A percentile compares a stretch with the other conserved stretches of the same genome.
phyloP scores from a whole-genome alignment of 2,329 filamentous ascomycete species.

The Clarireedia monteithiana region DNA sequence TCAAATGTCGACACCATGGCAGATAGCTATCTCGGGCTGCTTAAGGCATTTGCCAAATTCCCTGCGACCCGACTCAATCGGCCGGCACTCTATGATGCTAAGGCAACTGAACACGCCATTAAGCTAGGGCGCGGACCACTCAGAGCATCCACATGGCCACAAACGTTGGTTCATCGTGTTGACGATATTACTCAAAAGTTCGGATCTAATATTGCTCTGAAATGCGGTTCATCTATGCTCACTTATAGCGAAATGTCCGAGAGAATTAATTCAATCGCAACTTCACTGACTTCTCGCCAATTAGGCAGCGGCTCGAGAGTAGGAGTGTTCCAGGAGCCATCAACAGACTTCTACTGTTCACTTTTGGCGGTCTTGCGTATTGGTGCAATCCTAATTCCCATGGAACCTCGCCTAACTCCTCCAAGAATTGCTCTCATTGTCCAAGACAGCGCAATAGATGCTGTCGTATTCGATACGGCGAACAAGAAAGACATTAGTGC shows the following conservation, averaged over 20 bases:
- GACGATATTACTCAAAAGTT: neutral
- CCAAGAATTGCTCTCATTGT: too few relatives aligned
- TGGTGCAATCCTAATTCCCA: slow-evolving; percentile 29
- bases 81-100: neutral
- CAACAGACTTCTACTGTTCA: slow-evolving; percentile 25
- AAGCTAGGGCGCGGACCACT: neutral
- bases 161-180: neutral
- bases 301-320: neutral
- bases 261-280: neutral
- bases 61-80: neutral
- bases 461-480: too few relatives aligned
- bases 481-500: too few relatives aligned
- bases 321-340: slow-evolving; percentile 12
- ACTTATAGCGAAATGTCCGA: neutral
- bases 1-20: neutral
- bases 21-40: neutral
- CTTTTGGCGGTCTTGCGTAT: slow-evolving; percentile 29
- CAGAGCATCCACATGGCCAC: neutral
- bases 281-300: neutral
- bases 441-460: too few relatives aligned
- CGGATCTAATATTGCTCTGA: neutral
- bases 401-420: slow-evolving; percentile 19
- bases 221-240: neutral
- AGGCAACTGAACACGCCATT: neutral
- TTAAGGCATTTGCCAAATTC: neutral